These are phyloP conservation scores for Tuber calosporum DNA, from an alignment of 495 filamentous ascomycete genomes.

Conservation along the genomic window DNA sequence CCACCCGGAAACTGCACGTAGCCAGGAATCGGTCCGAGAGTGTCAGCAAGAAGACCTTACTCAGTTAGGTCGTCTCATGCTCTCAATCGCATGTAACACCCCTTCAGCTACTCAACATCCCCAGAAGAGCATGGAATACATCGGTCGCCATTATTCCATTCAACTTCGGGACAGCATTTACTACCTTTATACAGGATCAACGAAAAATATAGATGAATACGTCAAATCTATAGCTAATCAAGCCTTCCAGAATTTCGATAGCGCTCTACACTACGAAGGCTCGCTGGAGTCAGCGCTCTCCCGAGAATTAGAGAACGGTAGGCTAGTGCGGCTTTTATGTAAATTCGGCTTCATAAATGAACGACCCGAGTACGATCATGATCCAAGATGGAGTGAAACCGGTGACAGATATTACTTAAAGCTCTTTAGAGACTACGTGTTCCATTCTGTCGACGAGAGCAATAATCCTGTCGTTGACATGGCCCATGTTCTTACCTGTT, in stretches of 20 bases:
- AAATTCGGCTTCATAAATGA: slow-evolving; percentile 84
- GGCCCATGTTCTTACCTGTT: slow-evolving; percentile 69
- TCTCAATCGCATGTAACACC: slow-evolving; percentile 56
- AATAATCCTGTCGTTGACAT: slow-evolving; percentile 74
- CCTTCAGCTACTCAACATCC: slow-evolving; percentile 46
- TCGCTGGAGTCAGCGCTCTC: slow-evolving; percentile 57
- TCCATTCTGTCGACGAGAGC: slow-evolving; percentile 82
- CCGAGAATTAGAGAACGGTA: slow-evolving; percentile 84
- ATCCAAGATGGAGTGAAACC: slow-evolving; percentile 74
- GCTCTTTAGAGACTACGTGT: slow-evolving; percentile 93
- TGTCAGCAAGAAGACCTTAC: slow-evolving; percentile 82
- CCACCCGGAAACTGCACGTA: slow-evolving; percentile 59
- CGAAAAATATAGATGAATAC: slow-evolving; percentile 69
- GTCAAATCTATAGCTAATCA: slow-evolving; percentile 68
- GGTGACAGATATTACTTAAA: slow-evolving; percentile 86
- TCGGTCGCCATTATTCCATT: slow-evolving; percentile 62
- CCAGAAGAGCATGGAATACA: slow-evolving; percentile 60
- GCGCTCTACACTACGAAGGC: slow-evolving; percentile 66
- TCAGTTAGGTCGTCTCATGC: slow-evolving; percentile 74
- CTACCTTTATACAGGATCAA: slow-evolving; percentile 55
- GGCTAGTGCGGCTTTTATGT: slow-evolving; percentile 69
- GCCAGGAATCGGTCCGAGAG: slow-evolving; percentile 52
- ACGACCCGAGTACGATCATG: slow-evolving; percentile 71
- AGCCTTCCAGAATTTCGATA: slow-evolving; percentile 57
- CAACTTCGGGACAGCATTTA: slow-evolving; percentile 66